phyloP scores from a whole-genome alignment of 176 grass and related monocot genomes.

The Cocos nucifera region DNA sequence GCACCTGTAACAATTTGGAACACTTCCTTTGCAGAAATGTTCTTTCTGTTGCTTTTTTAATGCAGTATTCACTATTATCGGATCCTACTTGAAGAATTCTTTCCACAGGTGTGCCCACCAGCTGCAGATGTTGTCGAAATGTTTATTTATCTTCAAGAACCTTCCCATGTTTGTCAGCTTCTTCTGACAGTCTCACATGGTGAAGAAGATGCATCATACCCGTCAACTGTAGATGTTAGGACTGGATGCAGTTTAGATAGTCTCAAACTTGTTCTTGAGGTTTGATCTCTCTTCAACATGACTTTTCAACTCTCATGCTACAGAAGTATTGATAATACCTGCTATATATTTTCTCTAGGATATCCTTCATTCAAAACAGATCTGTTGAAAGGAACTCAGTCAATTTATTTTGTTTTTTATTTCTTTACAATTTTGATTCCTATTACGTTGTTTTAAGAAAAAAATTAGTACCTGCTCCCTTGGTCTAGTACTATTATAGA shows the following conservation, averaged over 20 bases:
- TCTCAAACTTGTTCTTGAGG: constrained; percentile 92
- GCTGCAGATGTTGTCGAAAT: constrained; percentile 91
- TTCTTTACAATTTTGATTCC: too few relatives aligned
- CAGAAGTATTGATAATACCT: too few relatives aligned
- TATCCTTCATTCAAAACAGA: too few relatives aligned
- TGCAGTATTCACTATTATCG: background rate
- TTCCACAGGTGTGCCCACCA: constrained; percentile 80
- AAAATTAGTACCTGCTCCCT: too few relatives aligned
- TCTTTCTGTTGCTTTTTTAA: background rate
- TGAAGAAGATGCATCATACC: constrained; percentile 76
- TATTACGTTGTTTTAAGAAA: too few relatives aligned
- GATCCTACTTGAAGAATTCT: constrained; percentile 11
- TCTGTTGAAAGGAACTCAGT: too few relatives aligned
- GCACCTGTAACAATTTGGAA: constrained; percentile 4
- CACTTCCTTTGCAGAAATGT: too few relatives aligned
- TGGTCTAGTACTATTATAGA: too few relatives aligned
- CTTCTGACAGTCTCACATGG: constrained; percentile 87
- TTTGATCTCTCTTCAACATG: constrained; percentile 12
- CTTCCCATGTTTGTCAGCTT: constrained; percentile 75
- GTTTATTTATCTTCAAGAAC: constrained; percentile 94
- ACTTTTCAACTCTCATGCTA: too few relatives aligned
- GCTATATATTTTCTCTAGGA: too few relatives aligned
- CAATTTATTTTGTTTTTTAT: too few relatives aligned
- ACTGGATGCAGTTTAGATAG: constrained; percentile 79
- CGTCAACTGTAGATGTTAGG: constrained; percentile 80